A percentile compares a stretch with the other conserved stretches of the same genome.
phyloP scores from a whole-genome alignment of 192 early-diverging fungal species.

The Rhizoclosmatium globosum region DNA sequence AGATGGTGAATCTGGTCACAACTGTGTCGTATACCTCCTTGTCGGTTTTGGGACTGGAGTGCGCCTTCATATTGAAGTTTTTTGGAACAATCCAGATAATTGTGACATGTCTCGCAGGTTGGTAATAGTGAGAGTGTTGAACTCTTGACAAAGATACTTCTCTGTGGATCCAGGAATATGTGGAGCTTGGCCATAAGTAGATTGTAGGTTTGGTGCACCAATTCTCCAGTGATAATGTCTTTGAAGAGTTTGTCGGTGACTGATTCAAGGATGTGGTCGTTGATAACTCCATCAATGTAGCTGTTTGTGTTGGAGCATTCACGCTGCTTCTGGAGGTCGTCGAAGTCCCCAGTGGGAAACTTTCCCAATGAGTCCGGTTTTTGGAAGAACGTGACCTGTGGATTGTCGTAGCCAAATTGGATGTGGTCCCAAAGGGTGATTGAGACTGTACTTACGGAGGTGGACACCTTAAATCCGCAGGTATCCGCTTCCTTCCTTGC shows the following conservation, averaged over 20 bases:
- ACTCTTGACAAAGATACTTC: no score
- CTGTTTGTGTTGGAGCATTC: no score
- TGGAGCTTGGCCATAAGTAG: no score
- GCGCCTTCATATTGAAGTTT: neutral
- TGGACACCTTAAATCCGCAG: neutral
- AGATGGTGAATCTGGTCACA: neutral
- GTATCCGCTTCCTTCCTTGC: no score
- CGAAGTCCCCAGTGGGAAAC: slow-evolving; percentile 54
- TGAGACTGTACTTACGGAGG: neutral
- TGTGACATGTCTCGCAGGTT: neutral
- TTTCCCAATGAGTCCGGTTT: neutral
- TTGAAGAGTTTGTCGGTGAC: no score
- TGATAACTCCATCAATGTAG: no score
- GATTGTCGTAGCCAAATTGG: neutral
- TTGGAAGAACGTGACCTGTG: neutral
- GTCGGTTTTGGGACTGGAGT: neutral
- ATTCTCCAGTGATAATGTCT: no score
- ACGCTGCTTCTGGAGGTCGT: slow-evolving; percentile 40
- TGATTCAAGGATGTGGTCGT: no score
- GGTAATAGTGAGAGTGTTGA: no score
- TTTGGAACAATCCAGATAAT: neutral
- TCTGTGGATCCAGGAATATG: no score
- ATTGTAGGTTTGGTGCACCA: no score
- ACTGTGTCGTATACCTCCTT: neutral
- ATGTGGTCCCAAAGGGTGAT: neutral